These are phyloP conservation scores for Chloromonas sp. DNA, from an alignment of 163 green algal species.

Conservation along the genomic window DNA sequence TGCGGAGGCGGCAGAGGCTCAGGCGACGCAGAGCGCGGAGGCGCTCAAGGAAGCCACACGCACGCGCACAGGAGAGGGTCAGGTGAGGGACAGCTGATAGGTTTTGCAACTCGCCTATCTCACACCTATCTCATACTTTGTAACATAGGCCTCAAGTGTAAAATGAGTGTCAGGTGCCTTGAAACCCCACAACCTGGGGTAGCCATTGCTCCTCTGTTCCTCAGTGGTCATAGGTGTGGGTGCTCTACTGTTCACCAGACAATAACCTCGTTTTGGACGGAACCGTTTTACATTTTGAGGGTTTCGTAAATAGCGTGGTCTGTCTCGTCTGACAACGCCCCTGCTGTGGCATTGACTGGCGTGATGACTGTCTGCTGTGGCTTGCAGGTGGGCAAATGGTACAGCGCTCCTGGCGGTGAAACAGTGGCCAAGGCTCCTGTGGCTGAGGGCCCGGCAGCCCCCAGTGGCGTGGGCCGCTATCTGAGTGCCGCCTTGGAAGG, in stretches of 20 bases:
- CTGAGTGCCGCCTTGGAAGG: not conserved
- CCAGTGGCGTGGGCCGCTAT: slow-evolving; percentile 5
- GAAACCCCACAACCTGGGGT: too few relatives aligned
- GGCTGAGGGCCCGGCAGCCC: not conserved
- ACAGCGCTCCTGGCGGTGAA: slow-evolving; percentile 12
- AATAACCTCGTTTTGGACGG: too few relatives aligned
- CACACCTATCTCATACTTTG: not conserved
- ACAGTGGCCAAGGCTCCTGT: not conserved
- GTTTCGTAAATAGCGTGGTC: too few relatives aligned
- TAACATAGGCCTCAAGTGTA: not conserved
- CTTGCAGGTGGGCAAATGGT: slow-evolving; percentile 37
- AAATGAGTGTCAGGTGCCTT: not conserved
- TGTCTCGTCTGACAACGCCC: too few relatives aligned
- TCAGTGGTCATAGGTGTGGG: too few relatives aligned
- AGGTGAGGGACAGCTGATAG: slow-evolving; percentile 2
- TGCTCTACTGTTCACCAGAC: too few relatives aligned
- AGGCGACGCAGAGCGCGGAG: slow-evolving; percentile 36
- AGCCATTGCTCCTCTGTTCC: too few relatives aligned
- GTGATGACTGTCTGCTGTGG: too few relatives aligned
- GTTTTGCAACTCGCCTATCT: not conserved
- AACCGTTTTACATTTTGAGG: too few relatives aligned
- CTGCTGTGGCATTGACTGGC: too few relatives aligned
- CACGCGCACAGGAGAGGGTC: not conserved
- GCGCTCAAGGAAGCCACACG: slow-evolving; percentile 11
- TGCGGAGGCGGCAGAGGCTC: slow-evolving; percentile 51